These are phyloP conservation scores for Xerocomus amazonicus DNA, from an alignment of 1,284 basidiomycete genomes.

Conservation along the genomic window DNA sequence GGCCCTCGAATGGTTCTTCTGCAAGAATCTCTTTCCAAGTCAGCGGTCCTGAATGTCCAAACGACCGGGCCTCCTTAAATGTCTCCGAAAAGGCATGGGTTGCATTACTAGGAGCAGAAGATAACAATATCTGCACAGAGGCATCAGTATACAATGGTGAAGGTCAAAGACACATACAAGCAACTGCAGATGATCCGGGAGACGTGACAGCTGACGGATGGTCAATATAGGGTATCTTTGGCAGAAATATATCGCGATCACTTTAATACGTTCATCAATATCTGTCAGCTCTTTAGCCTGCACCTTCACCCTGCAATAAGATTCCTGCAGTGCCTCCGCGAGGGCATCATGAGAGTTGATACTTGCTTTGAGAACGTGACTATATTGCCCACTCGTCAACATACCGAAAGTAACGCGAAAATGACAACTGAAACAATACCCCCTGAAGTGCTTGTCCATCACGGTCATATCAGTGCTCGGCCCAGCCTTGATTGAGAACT, in stretches of 20 bases:
- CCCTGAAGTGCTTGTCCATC: conserved; percentile 55
- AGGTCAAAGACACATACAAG: conserved; percentile 44
- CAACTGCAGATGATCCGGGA: conserved; percentile 69
- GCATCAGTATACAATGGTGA: conserved; percentile 4
- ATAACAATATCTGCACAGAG: conserved; percentile 49
- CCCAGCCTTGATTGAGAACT: conserved; percentile 51
- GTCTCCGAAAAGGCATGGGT: conserved; percentile 50
- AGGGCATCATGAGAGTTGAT: conserved; percentile 59
- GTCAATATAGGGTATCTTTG: conserved; percentile 4
- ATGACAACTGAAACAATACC: conserved; percentile 38
- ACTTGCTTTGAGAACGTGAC: conserved; percentile 63
- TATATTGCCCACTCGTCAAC: conserved; percentile 29
- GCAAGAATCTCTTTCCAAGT: conserved; percentile 74
- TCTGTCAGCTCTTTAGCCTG: conserved; percentile 49
- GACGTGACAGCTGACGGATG: conserved; percentile 44
- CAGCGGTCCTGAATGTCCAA: conserved; percentile 38
- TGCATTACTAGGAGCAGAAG: conserved; percentile 44
- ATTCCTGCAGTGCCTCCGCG: conserved; percentile 53
- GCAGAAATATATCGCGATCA: conserved; percentile 17
- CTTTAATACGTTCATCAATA: conserved; percentile 64
- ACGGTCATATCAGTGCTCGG: conserved; percentile 51
- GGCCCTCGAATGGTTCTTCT: conserved; percentile 75
- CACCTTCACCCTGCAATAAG: conserved; percentile 47
- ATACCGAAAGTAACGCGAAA: conserved; percentile 3
- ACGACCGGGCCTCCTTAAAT: conserved; percentile 48